A percentile compares a stretch with the other conserved stretches of the same genome.
Evolutionary conservation across 345 rosid species (phyloP).

Genomic region (Euphorbia pulcherrima): DNA sequence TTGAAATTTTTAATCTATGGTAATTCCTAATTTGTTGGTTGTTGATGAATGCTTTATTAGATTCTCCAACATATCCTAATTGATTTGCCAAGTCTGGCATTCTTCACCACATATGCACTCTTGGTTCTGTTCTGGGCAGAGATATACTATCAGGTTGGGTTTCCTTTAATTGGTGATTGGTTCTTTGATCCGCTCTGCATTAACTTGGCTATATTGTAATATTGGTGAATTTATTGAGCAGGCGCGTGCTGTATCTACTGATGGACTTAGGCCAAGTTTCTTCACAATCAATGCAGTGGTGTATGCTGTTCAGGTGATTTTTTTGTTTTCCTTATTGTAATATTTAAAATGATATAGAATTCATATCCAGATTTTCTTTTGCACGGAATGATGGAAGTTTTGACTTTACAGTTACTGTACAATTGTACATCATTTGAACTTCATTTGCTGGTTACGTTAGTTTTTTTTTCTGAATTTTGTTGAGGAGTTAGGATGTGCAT

Average conservation of each 20-base stretch:
- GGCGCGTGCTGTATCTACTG: constrained; percentile 86
- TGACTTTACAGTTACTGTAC: background rate
- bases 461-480: constrained; percentile 3
- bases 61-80: constrained; percentile 70
- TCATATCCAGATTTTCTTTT: constrained; percentile 27
- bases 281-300: constrained; percentile 66
- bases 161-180: background rate
- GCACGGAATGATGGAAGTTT: constrained; percentile 14
- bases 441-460: background rate
- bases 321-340: constrained; percentile 13
- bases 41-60: constrained; percentile 27
- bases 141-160: constrained; percentile 77
- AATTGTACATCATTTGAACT: background rate
- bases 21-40: constrained; percentile 9
- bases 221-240: constrained; percentile 25
- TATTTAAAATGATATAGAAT: constrained; percentile 8
- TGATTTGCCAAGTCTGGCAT: constrained; percentile 83
- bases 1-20: background rate
- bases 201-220: constrained; percentile 7
- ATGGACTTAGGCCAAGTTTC: constrained; percentile 81
- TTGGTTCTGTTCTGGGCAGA: constrained; percentile 95
- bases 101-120: constrained; percentile 87
- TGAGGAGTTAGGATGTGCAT: background rate
- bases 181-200: background rate
- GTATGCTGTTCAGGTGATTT: constrained; percentile 72